A percentile compares a stretch with the other conserved stretches of the same genome.
These are phyloP conservation scores for Eimeria brunetti DNA, from an alignment of 169 alveolate species.

Conservation along the genomic window DNA sequence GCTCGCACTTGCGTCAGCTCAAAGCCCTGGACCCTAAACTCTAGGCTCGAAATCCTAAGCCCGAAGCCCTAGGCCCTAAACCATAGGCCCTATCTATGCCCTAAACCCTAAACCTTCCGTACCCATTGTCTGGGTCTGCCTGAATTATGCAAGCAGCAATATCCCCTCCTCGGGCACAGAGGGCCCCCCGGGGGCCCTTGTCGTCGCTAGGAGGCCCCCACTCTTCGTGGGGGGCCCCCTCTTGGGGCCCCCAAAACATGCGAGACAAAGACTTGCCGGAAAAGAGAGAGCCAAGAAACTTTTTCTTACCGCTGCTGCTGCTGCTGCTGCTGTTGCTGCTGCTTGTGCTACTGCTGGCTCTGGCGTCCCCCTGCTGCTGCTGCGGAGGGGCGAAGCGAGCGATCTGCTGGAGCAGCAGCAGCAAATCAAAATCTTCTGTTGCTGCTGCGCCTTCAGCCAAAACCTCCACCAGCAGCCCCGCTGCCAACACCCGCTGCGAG, in stretches of 20 bases:
- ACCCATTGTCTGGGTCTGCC: constrained; percentile 63
- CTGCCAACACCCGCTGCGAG: constrained; percentile 24
- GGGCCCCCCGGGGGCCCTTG: constrained; percentile 50
- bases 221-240: background rate
- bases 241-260: background rate
- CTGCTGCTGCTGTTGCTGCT: constrained; percentile 6
- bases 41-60: no score
- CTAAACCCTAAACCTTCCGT: background rate
- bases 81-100: no score
- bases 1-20: no score
- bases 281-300: background rate
- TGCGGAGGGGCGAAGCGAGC: constrained; percentile 1
- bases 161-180: constrained; percentile 67
- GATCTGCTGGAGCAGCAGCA: constrained; percentile 31
- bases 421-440: constrained; percentile 1
- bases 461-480: constrained; percentile 14
- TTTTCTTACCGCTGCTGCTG: background rate
- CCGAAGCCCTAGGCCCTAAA: no score
- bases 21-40: no score
- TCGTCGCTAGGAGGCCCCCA: constrained; percentile 17
- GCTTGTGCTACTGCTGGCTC: background rate
- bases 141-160: constrained; percentile 66
- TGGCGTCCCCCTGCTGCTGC: constrained; percentile 5
- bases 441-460: constrained; percentile 24
- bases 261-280: background rate